Evolutionary conservation across 2,329 filamentous ascomycete genomes (phyloP), one percentile per base, ranked within the genome.

Genomic region (Didymella arachidicola): DNA sequence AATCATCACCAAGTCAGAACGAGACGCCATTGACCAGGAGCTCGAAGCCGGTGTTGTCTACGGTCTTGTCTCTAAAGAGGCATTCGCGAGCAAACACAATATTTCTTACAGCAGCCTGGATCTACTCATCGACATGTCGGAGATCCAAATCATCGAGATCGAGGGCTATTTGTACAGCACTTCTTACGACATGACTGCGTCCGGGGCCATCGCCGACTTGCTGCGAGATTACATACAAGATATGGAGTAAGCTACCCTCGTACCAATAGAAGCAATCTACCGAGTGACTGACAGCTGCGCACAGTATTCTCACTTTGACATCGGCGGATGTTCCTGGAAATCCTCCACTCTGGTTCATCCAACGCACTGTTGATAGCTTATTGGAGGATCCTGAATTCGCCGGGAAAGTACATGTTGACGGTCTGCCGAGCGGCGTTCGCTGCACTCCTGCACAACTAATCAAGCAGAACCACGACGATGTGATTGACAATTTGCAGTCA

Each of bases 341-440:
- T 11, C 70, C 72, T 8, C 72, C 73, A 11, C 32, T 34, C 36
- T 74, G 70, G 69, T 68, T 68, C 26, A 62, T 70, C 34, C 54
- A 53, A 14, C 58, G 52, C 11, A 56, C 41, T 34, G 14, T 72
- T 11, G 34, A 68, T 7, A 39, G 32, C 8, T n/a, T 64, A 10
- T n/a, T 66, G 16, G 43, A 60, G 1, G 49, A 50, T 0, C 30
- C 50, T 22, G 45, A 63, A 25, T 26, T 70, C 11, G 26, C 32
- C 2, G 62, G 60, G 5, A 60, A 66, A 19, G 53, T 72, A 8
- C 50, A 66, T 39, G 27, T 72, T 14, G 48, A 62, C 7, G 57
- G 66, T 26, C 43, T 48, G 5, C 27, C 42, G 7, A 52, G 63
- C 8, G 36, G 42, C 5, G 64, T 73, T n/a, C 42, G 39, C 2